Percentiles rank a stretch among this genome's conserved stretches.
Evolutionary conservation across 495 filamentous ascomycete species (phyloP).

Genomic region (Neurospora tetrasperma): DNA sequence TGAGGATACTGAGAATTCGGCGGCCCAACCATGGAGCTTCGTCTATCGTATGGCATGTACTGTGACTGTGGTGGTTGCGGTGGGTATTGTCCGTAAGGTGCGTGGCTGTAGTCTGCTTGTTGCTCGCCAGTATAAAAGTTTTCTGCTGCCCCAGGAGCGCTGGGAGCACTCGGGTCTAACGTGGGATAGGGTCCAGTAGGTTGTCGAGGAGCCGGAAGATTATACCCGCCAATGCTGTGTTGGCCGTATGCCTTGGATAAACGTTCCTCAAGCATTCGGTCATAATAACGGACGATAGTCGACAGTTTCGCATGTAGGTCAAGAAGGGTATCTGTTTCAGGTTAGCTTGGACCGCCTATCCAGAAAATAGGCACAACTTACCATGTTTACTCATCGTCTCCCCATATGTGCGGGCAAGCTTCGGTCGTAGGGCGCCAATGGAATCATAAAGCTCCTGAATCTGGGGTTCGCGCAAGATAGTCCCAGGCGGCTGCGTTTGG

Average conservation of each 20-base stretch:
- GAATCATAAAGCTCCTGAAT: slow-evolving; percentile 98
- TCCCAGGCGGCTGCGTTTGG: slow-evolving; percentile 90
- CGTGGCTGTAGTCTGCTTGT: slow-evolving; percentile 41
- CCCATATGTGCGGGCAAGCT: slow-evolving; percentile 90
- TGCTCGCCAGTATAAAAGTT: slow-evolving; percentile 69
- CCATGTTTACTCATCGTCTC: slow-evolving; percentile 99
- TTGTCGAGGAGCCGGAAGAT: slow-evolving; percentile 39
- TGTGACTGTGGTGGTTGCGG: slow-evolving; percentile 27
- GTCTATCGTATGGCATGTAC: slow-evolving; percentile 29
- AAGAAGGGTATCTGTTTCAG: slow-evolving; percentile 58
- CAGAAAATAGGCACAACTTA: slow-evolving; percentile 34
- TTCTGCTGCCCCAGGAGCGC: slow-evolving; percentile 50
- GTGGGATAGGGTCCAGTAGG: slow-evolving; percentile 57
- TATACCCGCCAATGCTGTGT: slow-evolving; percentile 51
- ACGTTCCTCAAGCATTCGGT: slow-evolving; percentile 93
- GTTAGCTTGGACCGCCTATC: slow-evolving; percentile 27
- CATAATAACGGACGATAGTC: slow-evolving; percentile 97
- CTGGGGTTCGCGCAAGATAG: slow-evolving; percentile 88
- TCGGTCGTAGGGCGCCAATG: slow-evolving; percentile 83
- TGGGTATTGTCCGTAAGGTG: slow-evolving; percentile 26
- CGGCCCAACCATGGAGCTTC: slow-evolving; percentile 25
- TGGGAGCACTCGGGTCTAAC: slow-evolving; percentile 43
- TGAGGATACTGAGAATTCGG: slow-evolving; percentile 36
- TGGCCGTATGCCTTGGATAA: slow-evolving; percentile 87
- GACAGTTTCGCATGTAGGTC: slow-evolving; percentile 92